phyloP scores from a whole-genome alignment of 1,139 yeast genomes.

The Taphrina flavorubra region DNA sequence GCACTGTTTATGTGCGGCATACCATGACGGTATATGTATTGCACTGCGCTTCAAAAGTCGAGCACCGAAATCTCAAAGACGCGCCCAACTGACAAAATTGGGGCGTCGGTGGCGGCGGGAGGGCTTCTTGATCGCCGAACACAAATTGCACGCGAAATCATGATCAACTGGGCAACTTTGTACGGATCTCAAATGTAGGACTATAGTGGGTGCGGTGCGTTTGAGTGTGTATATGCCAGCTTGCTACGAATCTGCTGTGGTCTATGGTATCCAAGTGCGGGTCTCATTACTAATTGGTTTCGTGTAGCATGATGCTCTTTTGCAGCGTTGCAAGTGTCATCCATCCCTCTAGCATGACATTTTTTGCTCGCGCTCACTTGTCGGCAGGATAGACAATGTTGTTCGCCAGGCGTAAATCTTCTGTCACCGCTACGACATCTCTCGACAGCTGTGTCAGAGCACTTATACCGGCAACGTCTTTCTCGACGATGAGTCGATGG shows the following conservation, averaged over 20 bases:
- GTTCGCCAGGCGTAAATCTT: conserved; percentile 19
- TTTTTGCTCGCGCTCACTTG: not conserved
- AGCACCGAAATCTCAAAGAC: not conserved
- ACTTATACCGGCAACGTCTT: conserved; percentile 18
- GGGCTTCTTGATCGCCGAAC: not conserved
- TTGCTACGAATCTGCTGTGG: too few relatives aligned
- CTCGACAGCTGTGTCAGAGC: conserved; percentile 19
- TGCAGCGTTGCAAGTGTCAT: too few relatives aligned
- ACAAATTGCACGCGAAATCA: too few relatives aligned
- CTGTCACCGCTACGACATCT: conserved; percentile 23
- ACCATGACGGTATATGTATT: too few relatives aligned
- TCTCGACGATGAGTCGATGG: conserved; percentile 22
- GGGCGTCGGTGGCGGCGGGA: not conserved
- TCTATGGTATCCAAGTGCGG: too few relatives aligned
- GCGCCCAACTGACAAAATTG: conserved; percentile 4
- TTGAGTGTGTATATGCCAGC: too few relatives aligned
- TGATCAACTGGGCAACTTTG: too few relatives aligned
- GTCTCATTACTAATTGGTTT: too few relatives aligned
- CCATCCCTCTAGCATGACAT: too few relatives aligned
- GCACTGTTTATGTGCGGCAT: not conserved
- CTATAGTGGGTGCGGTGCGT: too few relatives aligned
- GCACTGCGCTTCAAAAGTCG: not conserved
- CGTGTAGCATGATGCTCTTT: too few relatives aligned
- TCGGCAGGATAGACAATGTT: conserved; percentile 27
- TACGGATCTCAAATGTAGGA: too few relatives aligned